These are phyloP conservation scores for Geotrichum cucujoidarum DNA, from an alignment of 1,139 yeast species.

Conservation along the genomic window DNA sequence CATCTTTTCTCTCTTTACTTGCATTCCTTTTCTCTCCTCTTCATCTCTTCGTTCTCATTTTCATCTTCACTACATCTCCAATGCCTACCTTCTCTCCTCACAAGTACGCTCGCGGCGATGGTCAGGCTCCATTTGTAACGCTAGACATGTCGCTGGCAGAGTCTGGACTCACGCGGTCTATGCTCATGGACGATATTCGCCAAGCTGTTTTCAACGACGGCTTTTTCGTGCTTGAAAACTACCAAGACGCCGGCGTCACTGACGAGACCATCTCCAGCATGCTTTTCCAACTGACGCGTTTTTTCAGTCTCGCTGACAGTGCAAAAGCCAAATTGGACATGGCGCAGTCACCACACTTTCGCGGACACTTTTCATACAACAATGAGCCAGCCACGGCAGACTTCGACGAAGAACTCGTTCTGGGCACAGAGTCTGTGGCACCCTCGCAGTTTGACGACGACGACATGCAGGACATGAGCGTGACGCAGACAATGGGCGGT, in stretches of 20 bases:
- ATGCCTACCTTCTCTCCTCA: slow-evolving; percentile 7
- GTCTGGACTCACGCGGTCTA: slow-evolving; percentile 12
- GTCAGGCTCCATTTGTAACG: slow-evolving; percentile 3
- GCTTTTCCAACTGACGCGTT: background rate
- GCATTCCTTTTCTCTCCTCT: background rate
- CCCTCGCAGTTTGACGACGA: slow-evolving; percentile 9
- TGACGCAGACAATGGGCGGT: slow-evolving; percentile 8
- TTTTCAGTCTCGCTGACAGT: slow-evolving; percentile 1
- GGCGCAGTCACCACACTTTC: slow-evolving; percentile 12
- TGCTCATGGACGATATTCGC: slow-evolving; percentile 11
- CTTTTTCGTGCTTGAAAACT: slow-evolving; percentile 15
- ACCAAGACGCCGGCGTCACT: background rate
- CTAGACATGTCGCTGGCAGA: slow-evolving; percentile 15
- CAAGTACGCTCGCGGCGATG: background rate
- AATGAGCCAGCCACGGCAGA: background rate
- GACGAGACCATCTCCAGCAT: background rate
- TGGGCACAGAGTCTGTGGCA: slow-evolving; percentile 10
- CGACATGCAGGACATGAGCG: slow-evolving; percentile 2
- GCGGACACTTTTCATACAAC: slow-evolving; percentile 11
- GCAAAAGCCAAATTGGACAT: slow-evolving; percentile 7
- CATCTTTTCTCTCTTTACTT: background rate
- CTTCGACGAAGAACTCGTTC: slow-evolving; percentile 7
- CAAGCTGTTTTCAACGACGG: slow-evolving; percentile 17
- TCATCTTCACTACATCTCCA: background rate
- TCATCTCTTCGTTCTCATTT: background rate